Percentiles rank a stretch among this genome's conserved stretches.
Evolutionary conservation across 208 protist genomes (phyloP).

Genomic region (Blastocrithidia nonstop): DNA sequence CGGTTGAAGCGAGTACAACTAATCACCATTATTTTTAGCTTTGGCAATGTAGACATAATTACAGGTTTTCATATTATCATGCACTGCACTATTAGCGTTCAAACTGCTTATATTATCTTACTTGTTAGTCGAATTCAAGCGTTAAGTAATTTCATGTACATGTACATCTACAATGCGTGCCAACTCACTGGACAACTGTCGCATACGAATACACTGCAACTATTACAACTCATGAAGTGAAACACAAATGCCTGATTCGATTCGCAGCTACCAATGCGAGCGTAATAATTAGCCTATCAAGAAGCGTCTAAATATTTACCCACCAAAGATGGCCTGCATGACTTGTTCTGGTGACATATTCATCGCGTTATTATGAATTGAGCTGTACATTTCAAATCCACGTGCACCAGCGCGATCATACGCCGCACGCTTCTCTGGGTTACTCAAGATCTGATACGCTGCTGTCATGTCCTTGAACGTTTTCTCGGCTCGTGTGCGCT

Average conservation of each 20-base stretch:
- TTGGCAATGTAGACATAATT: neutral
- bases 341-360: conserved; percentile 68
- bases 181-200: conserved; percentile 46
- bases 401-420: conserved; percentile 54
- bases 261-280: conserved; percentile 65
- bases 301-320: conserved; percentile 38
- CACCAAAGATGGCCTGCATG: conserved; percentile 74
- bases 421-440: conserved; percentile 63
- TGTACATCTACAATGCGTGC: conserved; percentile 64
- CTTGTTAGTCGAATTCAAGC: conserved; percentile 9
- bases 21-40: neutral
- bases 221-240: conserved; percentile 72
- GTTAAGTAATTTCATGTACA: too few species aligned
- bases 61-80: conserved; percentile 4
- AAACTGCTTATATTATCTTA: neutral
- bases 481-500: conserved; percentile 23
- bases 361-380: conserved; percentile 49
- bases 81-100: conserved; percentile 8
- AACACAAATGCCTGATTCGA: conserved; percentile 70
- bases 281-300: conserved; percentile 55
- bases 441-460: conserved; percentile 79
- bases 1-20: conserved; percentile 20
- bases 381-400: conserved; percentile 47
- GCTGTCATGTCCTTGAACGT: conserved; percentile 59
- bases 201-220: conserved; percentile 62